Evolutionary conservation across 2,329 filamentous ascomycete genomes (phyloP), one percentile per base, ranked within the genome.

Genomic region (Colletotrichum sp.): DNA sequence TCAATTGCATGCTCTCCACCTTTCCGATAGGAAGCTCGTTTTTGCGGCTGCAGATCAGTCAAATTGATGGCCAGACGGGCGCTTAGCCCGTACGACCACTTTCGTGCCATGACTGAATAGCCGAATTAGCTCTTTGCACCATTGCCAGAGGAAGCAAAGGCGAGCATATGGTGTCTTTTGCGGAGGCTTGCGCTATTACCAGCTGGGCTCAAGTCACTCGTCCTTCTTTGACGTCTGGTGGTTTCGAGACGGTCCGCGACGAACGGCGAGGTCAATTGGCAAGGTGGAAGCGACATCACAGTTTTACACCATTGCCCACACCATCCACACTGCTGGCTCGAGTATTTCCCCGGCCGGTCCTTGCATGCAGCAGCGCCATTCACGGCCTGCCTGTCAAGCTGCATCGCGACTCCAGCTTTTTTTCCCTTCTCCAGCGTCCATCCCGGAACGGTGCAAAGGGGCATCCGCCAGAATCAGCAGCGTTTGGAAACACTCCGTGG

Each of bases 211-310:
- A 21, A 24, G 18, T 29, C 31, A 16, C 31, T 70, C 33, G 63
- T 63, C 63, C 29, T 74, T 58, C 62, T 72, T 72, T 74, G 72
- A 72, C 72, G 66, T 58, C 54, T 47, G 55, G 63, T 67, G 57
- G 63, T 67, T 63, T 72, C 29, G 68, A 67, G 57, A 72, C 34
- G 57, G 71, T 29, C 71, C 33, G 31, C 29, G 51, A 64, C 66
- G 58, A 63, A 69, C 47, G 66, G 66, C 21, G 16, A 61, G 57
- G 31, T 34, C 57, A 34, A 61, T 21, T 18, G 54, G 24, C n/a
- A 62, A 61, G 47, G 47, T 31, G n/a, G 31, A 51, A 47, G 43
- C 51, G 29, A 63, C 38, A 73, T 70, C 66, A 27, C 54, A 51
- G 36, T 63, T 66, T 61, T 72, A 69, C 63, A 57, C 55, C 61